Percentiles rank a stretch among this genome's conserved stretches.
Evolutionary conservation across 371 early-diverging fungal genomes (phyloP).

Genomic region (Gilbertella persicaria): DNA sequence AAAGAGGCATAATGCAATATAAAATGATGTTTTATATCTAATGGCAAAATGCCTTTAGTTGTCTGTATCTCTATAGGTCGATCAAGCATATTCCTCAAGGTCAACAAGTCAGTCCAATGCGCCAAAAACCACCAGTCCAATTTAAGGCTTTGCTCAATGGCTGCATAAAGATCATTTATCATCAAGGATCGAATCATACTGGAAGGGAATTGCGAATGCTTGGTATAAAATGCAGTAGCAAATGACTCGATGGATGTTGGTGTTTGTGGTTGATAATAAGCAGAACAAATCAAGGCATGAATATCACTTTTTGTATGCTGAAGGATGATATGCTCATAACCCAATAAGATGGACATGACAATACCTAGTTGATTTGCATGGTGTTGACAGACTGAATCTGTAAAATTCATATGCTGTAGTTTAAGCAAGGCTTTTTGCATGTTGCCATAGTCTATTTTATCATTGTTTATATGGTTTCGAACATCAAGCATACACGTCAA

Average conservation of each 20-base stretch:
- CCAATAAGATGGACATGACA: conserved; percentile 7
- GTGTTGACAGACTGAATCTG: neutral
- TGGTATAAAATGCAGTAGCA: neutral
- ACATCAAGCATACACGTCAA: neutral
- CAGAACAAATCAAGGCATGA: conserved; percentile 6
- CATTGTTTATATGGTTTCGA: neutral
- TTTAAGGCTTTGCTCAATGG: conserved; percentile 1
- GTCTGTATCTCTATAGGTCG: neutral
- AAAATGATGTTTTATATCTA: conserved; percentile 6
- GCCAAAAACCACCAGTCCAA: conserved; percentile 22
- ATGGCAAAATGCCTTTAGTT: neutral
- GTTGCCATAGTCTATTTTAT: neutral
- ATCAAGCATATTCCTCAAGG: conserved; percentile 3
- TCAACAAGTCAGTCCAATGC: conserved; percentile 15
- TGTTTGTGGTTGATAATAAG: neutral
- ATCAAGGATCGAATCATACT: neutral
- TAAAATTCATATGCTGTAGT: neutral
- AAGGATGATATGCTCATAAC: neutral
- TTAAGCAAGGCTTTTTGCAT: neutral
- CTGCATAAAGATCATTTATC: conserved; percentile 1
- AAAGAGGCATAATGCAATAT: conserved; percentile 9
- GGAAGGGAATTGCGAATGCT: neutral
- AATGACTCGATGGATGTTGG: neutral
- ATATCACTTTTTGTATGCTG: conserved; percentile 5
- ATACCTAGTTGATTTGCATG: neutral